Evolutionary conservation across 768 basidiomycete genomes (phyloP), one percentile per base, ranked within the genome.

Genomic region (Kwoniella dendrophila): DNA sequence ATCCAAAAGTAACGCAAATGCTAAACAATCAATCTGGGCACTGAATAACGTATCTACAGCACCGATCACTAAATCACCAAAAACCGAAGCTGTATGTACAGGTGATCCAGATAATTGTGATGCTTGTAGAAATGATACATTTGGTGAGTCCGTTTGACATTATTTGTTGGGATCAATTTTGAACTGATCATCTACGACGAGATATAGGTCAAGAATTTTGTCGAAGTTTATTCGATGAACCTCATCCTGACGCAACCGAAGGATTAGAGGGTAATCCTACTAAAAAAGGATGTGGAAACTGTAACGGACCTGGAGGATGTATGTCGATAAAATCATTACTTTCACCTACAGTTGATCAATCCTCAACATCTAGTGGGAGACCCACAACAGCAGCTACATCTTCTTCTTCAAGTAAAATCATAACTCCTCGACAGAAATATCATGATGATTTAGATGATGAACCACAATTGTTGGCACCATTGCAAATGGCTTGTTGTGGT

Each of bases 71-170:
- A 49, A 51, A 0, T 56, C 62, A 3, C 48, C 60, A 12, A 48
- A 56, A 27, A 36, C 20, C 41, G 56, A 73, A 29, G 67, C 74
- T 14, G 71, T 71, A 10, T 75, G 74, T 59, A 73, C 64, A 29
- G 74, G 74, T 22, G 74, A 75, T 69, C 74, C 74, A 20, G 63
- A 59, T 2, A 75, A 75, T 43, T 75, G 74, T 45, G 72, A 71
- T 52, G 74, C 72, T 8, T 75, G 74, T 62, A 60, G 56, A 32
- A 64, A 75, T 34, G 74, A 75, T 49, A 49, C 67, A 22, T 75
- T 75, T 51, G 74, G 73, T 75, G 44, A 44, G 71, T 47, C 2
- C 2, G 34, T 1, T 58, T 38, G 18, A 22, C 29, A 29, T 47
- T 33, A 12, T n/a, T 34, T 20, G 20, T 36, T 27, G 5, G 27